Evolutionary conservation across 2,329 filamentous ascomycete species (phyloP).

Genomic region (Coniella vitis): DNA sequence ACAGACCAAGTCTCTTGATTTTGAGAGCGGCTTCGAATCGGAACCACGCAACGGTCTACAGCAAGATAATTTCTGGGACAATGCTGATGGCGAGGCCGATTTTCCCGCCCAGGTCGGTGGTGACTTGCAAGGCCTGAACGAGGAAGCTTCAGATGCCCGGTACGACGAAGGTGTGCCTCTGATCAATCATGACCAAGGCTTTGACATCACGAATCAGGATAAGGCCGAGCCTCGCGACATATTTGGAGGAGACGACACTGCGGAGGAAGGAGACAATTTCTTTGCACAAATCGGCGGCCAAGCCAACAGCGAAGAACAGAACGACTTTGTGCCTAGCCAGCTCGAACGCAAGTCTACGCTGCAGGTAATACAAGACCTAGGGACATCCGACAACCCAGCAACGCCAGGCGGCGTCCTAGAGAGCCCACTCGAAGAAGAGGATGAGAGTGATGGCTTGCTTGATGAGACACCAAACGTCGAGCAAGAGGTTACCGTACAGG

Average conservation of each 20-base stretch:
- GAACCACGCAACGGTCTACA: constrained; percentile 10
- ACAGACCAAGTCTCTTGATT: constrained; percentile 37
- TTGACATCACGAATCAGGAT: constrained; percentile 21
- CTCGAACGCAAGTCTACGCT: constrained; percentile 65
- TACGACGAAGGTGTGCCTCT: constrained; percentile 66
- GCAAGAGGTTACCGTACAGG: constrained; percentile 11
- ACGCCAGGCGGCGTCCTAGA: constrained; percentile 22
- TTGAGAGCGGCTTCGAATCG: constrained; percentile 22
- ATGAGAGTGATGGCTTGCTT: constrained; percentile 16
- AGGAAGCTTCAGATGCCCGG: constrained; percentile 46
- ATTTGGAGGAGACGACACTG: constrained; percentile 38
- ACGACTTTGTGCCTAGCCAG: constrained; percentile 21
- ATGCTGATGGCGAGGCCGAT: constrained; percentile 17
- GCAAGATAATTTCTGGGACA: constrained; percentile 14
- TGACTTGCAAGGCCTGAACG: constrained; percentile 33
- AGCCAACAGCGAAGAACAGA: constrained; percentile 23
- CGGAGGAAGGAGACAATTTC: constrained; percentile 49
- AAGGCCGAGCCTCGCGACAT: constrained; percentile 15
- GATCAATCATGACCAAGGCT: constrained; percentile 34
- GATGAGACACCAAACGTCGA: background rate
- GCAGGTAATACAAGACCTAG: constrained; percentile 53
- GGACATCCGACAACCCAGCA: constrained; percentile 26
- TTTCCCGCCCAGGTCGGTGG: constrained; percentile 33
- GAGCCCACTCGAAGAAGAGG: constrained; percentile 26
- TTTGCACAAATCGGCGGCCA: constrained; percentile 44